Conservation (phyloP, 768 basidiomycete genomes). For the Hemileccinum impolitum region DNA sequence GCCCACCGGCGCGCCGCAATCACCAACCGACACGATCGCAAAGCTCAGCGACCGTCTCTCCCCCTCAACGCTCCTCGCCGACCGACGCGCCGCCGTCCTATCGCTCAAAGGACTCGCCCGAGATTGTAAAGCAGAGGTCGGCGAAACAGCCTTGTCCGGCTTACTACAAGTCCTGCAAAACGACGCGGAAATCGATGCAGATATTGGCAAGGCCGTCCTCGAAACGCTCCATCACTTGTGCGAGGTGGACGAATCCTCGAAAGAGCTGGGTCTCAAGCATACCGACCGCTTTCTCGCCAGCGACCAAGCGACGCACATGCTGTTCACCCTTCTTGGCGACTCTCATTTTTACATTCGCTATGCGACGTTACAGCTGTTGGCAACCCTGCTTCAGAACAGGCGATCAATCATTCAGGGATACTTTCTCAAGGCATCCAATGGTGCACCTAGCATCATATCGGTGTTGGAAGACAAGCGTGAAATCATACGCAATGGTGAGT, state of each 20-base stretch:
- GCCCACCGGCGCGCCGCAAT: slow-evolving; percentile 80
- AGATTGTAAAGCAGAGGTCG: slow-evolving; percentile 90
- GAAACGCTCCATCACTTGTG: slow-evolving; percentile 87
- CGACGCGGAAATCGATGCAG: slow-evolving; percentile 87
- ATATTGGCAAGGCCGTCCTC: slow-evolving; percentile 88
- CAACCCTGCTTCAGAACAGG: slow-evolving; percentile 76
- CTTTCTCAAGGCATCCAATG: slow-evolving; percentile 82
- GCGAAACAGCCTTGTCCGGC: slow-evolving; percentile 69
- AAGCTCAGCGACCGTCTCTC: slow-evolving; percentile 87
- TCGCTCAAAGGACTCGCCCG: slow-evolving; percentile 89
- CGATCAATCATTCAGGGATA: slow-evolving; percentile 83
- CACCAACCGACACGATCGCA: slow-evolving; percentile 79
- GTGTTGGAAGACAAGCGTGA: slow-evolving; percentile 83
- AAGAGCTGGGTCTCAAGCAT: slow-evolving; percentile 77
- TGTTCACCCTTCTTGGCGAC: slow-evolving; percentile 75
- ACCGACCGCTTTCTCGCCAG: slow-evolving; percentile 75
- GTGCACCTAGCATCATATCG: slow-evolving; percentile 67
- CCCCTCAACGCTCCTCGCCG: slow-evolving; percentile 85
- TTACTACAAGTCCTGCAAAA: slow-evolving; percentile 79
- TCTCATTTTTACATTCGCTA: slow-evolving; percentile 83
- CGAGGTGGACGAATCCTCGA: slow-evolving; percentile 60
- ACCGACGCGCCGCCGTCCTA: slow-evolving; percentile 90
- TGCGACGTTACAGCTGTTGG: slow-evolving; percentile 78
- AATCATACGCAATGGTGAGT: slow-evolving; percentile 82
- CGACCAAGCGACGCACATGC: slow-evolving; percentile 66